phyloP scores from a whole-genome alignment of 139 green algal genomes.

The Chlamydomonas incerta region DNA sequence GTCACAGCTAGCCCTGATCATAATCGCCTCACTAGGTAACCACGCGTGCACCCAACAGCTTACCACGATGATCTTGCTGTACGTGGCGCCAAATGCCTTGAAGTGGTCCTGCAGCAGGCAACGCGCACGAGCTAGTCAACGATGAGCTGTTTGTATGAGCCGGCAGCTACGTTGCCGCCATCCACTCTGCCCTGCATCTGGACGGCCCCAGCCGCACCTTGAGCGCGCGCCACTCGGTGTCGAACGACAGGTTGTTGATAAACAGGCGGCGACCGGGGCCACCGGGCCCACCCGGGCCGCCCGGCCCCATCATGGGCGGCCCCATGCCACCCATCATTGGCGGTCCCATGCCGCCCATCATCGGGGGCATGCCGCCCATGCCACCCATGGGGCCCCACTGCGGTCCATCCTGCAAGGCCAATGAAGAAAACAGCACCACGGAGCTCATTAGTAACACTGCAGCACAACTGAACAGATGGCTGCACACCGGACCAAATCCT shows the following conservation, averaged over 20 bases:
- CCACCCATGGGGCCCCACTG: slow-evolving; percentile 24
- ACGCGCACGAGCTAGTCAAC: not conserved
- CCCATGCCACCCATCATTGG: slow-evolving; percentile 2
- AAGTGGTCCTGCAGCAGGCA: slow-evolving; percentile 73
- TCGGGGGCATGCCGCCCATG: slow-evolving; percentile 31
- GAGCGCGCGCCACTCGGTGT: slow-evolving; percentile 40
- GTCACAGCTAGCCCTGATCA: too few species aligned
- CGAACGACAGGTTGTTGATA: slow-evolving; percentile 77
- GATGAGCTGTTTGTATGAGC: too few species aligned
- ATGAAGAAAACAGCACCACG: not conserved
- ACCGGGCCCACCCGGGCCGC: not conserved
- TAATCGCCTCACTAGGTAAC: too few species aligned
- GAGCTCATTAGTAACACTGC: not conserved
- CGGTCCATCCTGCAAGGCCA: not conserved
- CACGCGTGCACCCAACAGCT: not conserved
- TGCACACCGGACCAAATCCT: not conserved
- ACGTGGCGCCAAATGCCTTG: slow-evolving; percentile 60
- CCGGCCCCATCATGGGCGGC: slow-evolving; percentile 12
- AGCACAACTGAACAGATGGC: not conserved
- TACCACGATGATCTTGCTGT: slow-evolving; percentile 69
- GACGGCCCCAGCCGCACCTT: too few species aligned
- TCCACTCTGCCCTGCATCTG: too few species aligned
- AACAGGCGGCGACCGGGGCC: slow-evolving; percentile 66
- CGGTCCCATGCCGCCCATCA: not conserved
- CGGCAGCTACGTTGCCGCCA: too few species aligned